phyloP scores from a whole-genome alignment of 2,329 filamentous ascomycete species.

The Nothophoma quercina region DNA sequence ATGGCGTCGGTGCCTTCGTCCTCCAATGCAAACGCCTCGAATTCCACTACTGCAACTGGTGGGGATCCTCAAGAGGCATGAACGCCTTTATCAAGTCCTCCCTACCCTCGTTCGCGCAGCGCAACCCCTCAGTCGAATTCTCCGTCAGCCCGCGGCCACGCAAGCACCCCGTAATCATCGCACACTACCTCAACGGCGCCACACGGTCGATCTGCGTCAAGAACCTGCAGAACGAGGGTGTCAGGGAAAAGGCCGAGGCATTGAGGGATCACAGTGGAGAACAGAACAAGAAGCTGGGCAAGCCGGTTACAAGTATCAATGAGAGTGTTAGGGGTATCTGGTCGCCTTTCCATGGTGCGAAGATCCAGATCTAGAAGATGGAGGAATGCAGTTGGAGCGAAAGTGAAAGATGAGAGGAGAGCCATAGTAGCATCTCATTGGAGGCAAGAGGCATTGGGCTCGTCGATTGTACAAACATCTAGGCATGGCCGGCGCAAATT shows the following conservation, averaged over 20 bases:
- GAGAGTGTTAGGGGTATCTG: constrained; percentile 71
- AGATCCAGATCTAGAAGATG: constrained; percentile 42
- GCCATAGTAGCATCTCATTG: constrained; percentile 15
- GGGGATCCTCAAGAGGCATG: constrained; percentile 92
- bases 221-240: constrained; percentile 81
- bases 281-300: constrained; percentile 68
- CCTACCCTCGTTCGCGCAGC: constrained; percentile 78
- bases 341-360: constrained; percentile 68
- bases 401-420: neutral
- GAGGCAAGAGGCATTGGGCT: neutral
- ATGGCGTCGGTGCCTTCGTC: constrained; percentile 88
- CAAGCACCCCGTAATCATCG: constrained; percentile 87
- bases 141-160: constrained; percentile 87
- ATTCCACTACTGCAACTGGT: constrained; percentile 97
- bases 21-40: constrained; percentile 95
- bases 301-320: constrained; percentile 67
- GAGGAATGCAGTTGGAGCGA: neutral
- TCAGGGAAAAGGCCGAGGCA: constrained; percentile 79
- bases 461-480: constrained; percentile 16
- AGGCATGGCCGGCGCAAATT: constrained; percentile 30
- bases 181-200: constrained; percentile 90
- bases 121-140: constrained; percentile 90
- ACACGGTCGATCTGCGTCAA: constrained; percentile 87
- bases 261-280: constrained; percentile 78
- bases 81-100: constrained; percentile 83